These are phyloP conservation scores for Hymenoscyphus repandus DNA, from an alignment of 2,329 filamentous ascomycete species.

Conservation along the genomic window DNA sequence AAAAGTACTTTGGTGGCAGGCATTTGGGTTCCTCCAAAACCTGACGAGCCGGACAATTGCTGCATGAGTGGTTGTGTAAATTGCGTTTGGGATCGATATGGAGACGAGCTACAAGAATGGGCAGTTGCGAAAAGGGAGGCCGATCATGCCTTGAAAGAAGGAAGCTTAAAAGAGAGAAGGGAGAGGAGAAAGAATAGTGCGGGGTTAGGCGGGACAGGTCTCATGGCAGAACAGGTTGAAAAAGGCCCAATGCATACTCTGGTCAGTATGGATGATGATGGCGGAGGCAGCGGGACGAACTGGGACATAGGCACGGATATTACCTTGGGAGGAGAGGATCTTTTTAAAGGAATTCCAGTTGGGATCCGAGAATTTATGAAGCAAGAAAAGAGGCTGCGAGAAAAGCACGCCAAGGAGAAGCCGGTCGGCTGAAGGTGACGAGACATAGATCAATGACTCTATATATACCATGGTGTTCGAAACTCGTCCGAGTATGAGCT, in stretches of 20 bases:
- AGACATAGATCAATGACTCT: not conserved
- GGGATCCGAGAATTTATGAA: slow-evolving; percentile 97
- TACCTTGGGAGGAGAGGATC: slow-evolving; percentile 56
- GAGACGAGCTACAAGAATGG: slow-evolving; percentile 92
- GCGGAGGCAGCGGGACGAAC: slow-evolving; percentile 66
- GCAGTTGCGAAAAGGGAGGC: slow-evolving; percentile 61
- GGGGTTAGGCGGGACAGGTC: slow-evolving; percentile 29
- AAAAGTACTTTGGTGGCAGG: slow-evolving; percentile 67
- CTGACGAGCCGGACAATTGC: slow-evolving; percentile 92
- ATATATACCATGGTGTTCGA: not conserved
- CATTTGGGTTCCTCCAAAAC: slow-evolving; percentile 74
- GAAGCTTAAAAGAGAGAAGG: slow-evolving; percentile 23
- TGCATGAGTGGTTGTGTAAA: slow-evolving; percentile 99
- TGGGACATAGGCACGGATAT: slow-evolving; percentile 45
- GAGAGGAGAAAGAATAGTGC: slow-evolving; percentile 21
- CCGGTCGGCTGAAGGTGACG: slow-evolving; percentile 3
- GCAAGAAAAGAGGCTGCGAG: slow-evolving; percentile 84
- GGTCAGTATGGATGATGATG: slow-evolving; percentile 73
- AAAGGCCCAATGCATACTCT: slow-evolving; percentile 36
- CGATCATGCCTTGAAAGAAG: slow-evolving; percentile 43
- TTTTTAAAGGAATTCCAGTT: slow-evolving; percentile 79
- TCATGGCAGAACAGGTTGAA: slow-evolving; percentile 21
- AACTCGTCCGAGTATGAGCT: not conserved
- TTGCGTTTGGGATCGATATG: slow-evolving; percentile 90
- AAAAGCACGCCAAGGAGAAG: slow-evolving; percentile 59